Base-by-base conservation (phyloP, 2,329 filamentous ascomycete species). In the Basipetospora sp. region DNA sequence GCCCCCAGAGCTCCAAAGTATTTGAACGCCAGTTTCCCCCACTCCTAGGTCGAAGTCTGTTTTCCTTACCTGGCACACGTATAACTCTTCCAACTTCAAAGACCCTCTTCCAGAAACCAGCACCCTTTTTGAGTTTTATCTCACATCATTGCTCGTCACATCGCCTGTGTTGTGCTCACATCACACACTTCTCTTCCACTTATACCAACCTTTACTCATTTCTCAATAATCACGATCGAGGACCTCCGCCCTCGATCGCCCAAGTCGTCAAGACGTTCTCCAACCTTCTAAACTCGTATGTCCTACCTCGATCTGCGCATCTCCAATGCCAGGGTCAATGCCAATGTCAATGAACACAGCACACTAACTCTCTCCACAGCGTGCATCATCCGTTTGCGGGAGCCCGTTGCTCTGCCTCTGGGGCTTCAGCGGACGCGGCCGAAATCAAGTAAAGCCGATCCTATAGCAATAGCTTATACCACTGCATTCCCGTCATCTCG, bases 231-330 rank as follows among this genome's bases (percentile, higher is more conserved):
- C 9, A 26, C 16, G 69, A 71, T 71, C 71, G 69, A 71, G 67
- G 56, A 40, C 45, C 44, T 51, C n/a, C 46, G 50, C 39, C 53
- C 56, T 61, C 76, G 74, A 65, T 80, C 77, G 64, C 61, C 45
- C 55, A 54, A 60, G 59, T 63, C 78, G 80, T 73, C 84, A 94
- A 83, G 67, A 94, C 85, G 87, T 94, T 94, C 80, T 88, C 86
- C 71, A 94, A 93, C 68, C 80, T 92, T 53, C 80, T 94, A 52
- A 90, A 90, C 75, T 94, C 86, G 87, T 94, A 74, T 61, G 85
- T 57, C 14, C 17, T 40, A n/a, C n/a, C 25, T 18, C 8, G 14
- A 14, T 39, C n/a, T 4, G n/a, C n/a, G n/a, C n/a, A n/a, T n/a
- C n/a, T n/a, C n/a, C n/a, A n/a, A n/a, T n/a, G n/a, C 16, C 13